phyloP scores from a whole-genome alignment of 2,329 filamentous ascomycete species.

The Xylaria hypoxylon region DNA sequence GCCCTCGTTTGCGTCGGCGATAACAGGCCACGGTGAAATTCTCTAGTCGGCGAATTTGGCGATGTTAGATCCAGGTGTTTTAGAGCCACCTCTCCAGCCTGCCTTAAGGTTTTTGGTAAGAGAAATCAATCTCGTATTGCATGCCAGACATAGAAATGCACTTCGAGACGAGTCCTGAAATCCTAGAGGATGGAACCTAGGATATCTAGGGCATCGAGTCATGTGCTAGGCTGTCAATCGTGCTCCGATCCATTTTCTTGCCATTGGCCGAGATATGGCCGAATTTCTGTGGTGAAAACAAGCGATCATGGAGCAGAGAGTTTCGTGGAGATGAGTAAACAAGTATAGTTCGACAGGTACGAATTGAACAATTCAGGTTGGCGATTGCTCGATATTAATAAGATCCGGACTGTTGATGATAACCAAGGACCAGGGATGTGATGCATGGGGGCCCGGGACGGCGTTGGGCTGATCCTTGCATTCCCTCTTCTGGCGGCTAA shows the following conservation, averaged over 20 bases:
- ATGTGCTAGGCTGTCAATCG: conserved; percentile 32
- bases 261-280: conserved; percentile 29
- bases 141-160: background rate
- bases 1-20: conserved; percentile 6
- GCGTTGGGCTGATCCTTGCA: conserved; percentile 47
- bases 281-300: conserved; percentile 12
- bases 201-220: conserved; percentile 26
- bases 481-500: conserved; percentile 45
- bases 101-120: background rate
- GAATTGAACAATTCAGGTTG: conserved; percentile 30
- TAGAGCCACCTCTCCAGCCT: conserved; percentile 12
- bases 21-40: conserved; percentile 2
- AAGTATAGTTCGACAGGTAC: conserved; percentile 20
- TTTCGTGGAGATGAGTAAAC: conserved; percentile 23
- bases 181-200: conserved; percentile 13
- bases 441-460: conserved; percentile 43
- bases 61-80: conserved; percentile 14
- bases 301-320: conserved; percentile 8
- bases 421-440: conserved; percentile 39
- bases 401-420: conserved; percentile 39
- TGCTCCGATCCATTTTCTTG: conserved; percentile 27
- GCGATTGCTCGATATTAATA: conserved; percentile 40
- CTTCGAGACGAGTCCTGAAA: conserved; percentile 9
- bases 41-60: conserved; percentile 1
- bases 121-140: conserved; percentile 10